Evolutionary conservation across 108 stramenopile species (phyloP), one percentile per base, ranked within the genome.

Genomic region (Skeletonema tropicum): DNA sequence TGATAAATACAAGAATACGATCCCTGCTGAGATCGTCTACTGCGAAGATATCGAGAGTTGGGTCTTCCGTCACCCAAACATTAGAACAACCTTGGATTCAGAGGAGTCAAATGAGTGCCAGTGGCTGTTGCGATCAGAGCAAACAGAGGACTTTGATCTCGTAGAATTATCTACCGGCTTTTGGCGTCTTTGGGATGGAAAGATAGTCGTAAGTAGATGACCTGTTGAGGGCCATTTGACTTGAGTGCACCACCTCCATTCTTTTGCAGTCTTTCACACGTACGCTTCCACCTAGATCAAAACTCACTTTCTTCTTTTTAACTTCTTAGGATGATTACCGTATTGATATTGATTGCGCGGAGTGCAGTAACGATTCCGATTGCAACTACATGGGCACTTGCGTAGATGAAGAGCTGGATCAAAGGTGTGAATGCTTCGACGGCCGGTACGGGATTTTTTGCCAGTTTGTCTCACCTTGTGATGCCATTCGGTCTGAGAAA

Each of bases 341-440:
- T 9, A 55, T 55, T 9, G 52, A 55, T 8, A 55, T 55, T 8
- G 52, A 55, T 23, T 69, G 32, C 7, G 46, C 57, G n/a, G 31
- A 49, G 42, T 71, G 68, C 19, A 4, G 3, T 1, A 23, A 32
- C 52, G 39, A 31, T 17, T 3, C 23, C 6, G 42, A 69, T 26
- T 77, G 76, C 49, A 77, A 77, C 76, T 63, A 77, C 48, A 38
- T 63, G 49, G 76, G 76, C 3, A 19, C 61, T 55, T 77, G 76
- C 26, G 25, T 33, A 5, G 61, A 62, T 2, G 61, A 62, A 11
- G 61, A 23, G 35, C 36, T 66, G 0, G 57, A 66, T 29, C 41
- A 66, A 25, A 29, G 11, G 5, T 75, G 74, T 42, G 30, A 45
- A 21, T 75, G 74, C 31, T 33, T 45, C 17, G 31, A 60, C 3